These are phyloP conservation scores for Mycena pura DNA, from an alignment of 768 basidiomycete genomes.

Conservation along the genomic window DNA sequence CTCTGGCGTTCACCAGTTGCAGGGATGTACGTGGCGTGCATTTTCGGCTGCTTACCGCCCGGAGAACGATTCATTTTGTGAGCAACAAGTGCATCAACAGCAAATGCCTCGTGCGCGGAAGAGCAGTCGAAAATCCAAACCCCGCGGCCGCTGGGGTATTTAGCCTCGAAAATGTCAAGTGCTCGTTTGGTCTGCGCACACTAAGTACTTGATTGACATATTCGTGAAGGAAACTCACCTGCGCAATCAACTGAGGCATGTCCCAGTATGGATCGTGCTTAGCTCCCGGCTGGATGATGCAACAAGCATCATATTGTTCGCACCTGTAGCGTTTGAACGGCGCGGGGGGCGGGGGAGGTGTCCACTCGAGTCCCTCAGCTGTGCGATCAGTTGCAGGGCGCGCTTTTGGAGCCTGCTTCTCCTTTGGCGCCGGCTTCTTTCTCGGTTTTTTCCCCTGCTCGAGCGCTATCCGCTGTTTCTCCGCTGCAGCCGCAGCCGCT, in stretches of 20 bases:
- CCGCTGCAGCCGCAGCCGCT: slow-evolving; percentile 3
- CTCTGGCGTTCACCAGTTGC: slow-evolving; percentile 17
- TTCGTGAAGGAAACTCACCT: slow-evolving; percentile 16
- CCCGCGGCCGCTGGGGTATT: slow-evolving; percentile 25
- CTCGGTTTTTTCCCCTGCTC: slow-evolving; percentile 1
- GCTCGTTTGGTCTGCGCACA: slow-evolving; percentile 4
- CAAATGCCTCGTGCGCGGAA: slow-evolving; percentile 31
- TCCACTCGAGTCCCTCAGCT: slow-evolving; percentile 15
- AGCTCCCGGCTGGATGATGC: slow-evolving; percentile 34
- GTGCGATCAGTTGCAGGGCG: slow-evolving; percentile 18
- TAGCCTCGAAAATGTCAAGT: slow-evolving; percentile 26
- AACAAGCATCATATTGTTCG: slow-evolving; percentile 10
- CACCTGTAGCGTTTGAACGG: slow-evolving; percentile 14
- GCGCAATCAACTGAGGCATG: slow-evolving; percentile 28
- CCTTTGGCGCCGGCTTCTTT: slow-evolving; percentile 6
- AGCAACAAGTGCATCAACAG: slow-evolving; percentile 32
- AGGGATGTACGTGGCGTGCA: slow-evolving; percentile 29
- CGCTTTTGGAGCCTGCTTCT: not conserved
- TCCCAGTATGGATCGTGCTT: slow-evolving; percentile 33
- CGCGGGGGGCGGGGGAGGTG: slow-evolving; percentile 16
- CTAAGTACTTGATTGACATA: not conserved
- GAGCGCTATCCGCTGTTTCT: not conserved
- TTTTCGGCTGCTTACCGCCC: slow-evolving; percentile 31
- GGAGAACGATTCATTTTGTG: slow-evolving; percentile 35
- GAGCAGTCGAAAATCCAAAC: slow-evolving; percentile 36